Evolutionary conservation across 768 basidiomycete genomes (phyloP).

Genomic region (Paxillus involutus): DNA sequence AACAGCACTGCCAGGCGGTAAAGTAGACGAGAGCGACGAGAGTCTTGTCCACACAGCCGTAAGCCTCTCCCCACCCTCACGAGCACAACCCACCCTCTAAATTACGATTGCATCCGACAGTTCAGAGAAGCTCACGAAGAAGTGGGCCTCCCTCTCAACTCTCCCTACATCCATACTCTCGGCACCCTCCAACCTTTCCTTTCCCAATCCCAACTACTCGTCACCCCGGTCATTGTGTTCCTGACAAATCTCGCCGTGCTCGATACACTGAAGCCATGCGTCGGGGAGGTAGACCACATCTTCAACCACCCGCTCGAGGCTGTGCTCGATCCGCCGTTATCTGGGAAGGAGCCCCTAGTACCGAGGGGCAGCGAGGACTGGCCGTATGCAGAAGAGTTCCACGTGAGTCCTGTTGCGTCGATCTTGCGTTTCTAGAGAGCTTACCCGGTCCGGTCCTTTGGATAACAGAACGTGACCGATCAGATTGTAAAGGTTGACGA

Average conservation of each 20-base stretch:
- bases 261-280: conserved; percentile 48
- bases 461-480: conserved; percentile 58
- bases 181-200: conserved; percentile 66
- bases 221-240: conserved; percentile 77
- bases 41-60: conserved; percentile 75
- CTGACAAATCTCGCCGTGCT: conserved; percentile 56
- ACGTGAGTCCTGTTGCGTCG: conserved; percentile 49
- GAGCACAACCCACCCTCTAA: neutral
- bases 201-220: conserved; percentile 65
- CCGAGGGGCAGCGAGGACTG: conserved; percentile 67
- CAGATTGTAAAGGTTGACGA: conserved; percentile 36
- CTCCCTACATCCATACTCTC: conserved; percentile 57
- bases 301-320: conserved; percentile 81
- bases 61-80: conserved; percentile 26
- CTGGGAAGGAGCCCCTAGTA: conserved; percentile 47
- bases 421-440: neutral
- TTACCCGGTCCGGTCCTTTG: neutral
- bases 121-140: conserved; percentile 86
- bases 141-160: conserved; percentile 62
- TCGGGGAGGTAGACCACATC: conserved; percentile 73
- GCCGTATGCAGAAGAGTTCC: conserved; percentile 70
- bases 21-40: conserved; percentile 63
- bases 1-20: conserved; percentile 83
- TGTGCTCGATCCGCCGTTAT: conserved; percentile 57
- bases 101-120: conserved; percentile 36